Percentiles rank a stretch among this genome's conserved stretches.
Conservation (phyloP, 371 early-diverging fungal genomes). For the Mucor mucedo region DNA sequence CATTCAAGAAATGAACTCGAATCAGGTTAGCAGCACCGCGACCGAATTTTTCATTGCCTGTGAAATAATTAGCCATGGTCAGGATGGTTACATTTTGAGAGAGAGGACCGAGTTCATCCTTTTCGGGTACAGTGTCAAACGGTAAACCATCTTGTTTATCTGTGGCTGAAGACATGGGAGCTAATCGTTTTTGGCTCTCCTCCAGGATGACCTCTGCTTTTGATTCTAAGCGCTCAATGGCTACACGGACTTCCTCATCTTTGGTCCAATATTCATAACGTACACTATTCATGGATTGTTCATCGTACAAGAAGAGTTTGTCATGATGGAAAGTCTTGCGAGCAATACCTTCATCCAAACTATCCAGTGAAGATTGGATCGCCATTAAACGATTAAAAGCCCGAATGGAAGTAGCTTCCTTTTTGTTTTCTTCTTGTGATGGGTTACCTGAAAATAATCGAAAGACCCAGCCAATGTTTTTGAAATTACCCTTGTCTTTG, state of each 20-base stretch:
- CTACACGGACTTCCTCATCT: conserved; percentile 39
- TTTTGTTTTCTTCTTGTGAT: conserved; percentile 69
- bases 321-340: conserved; percentile 61
- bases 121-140: conserved; percentile 28
- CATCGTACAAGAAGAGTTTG: conserved; percentile 62
- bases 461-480: conserved; percentile 73
- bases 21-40: conserved; percentile 68
- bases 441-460: conserved; percentile 70
- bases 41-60: conserved; percentile 63
- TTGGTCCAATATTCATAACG: conserved; percentile 68
- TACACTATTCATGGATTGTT: conserved; percentile 52
- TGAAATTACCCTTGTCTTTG: conserved; percentile 64
- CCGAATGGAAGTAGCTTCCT: conserved; percentile 66
- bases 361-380: conserved; percentile 68
- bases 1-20: conserved; percentile 59
- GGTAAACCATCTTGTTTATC: conserved; percentile 20
- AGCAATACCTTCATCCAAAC: conserved; percentile 68
- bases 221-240: conserved; percentile 47
- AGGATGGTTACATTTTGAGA: conserved; percentile 66
- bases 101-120: conserved; percentile 44
- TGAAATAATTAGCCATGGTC: conserved; percentile 64
- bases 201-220: conserved; percentile 51
- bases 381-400: conserved; percentile 70
- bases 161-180: conserved; percentile 28
- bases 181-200: conserved; percentile 27